Base-by-base conservation (phyloP, 2,329 filamentous ascomycete species). In the Colletotrichum gloeosporioides region DNA sequence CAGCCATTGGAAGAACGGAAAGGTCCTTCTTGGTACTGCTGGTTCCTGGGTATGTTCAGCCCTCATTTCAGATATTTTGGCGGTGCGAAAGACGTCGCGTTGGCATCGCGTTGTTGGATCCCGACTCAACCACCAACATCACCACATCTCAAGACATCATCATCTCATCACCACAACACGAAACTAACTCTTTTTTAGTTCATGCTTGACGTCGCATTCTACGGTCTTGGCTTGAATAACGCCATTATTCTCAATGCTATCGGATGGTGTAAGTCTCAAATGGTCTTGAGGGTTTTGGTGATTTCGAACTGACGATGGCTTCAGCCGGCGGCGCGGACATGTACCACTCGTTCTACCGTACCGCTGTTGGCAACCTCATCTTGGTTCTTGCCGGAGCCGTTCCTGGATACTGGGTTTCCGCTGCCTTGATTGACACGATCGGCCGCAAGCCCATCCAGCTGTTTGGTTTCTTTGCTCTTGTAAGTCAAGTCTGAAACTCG, bases 371-470 rank as follows among this genome's bases (percentile, higher is more conserved):
- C 12, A 96, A 96, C 86, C 86, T 96, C 79, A 95, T 96, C 79
- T 90, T 96, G 67, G 92, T 96, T 79, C 92, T 94, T 75, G 94
- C 95, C 6, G 95, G 94, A 73, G 93, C 95, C 64, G 94, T 96
- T 16, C 95, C 95, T 0, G 95, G 95, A 16, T 96, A 96, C 88
- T 96, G 94, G 94, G 90, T 95, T 18, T 95, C 94, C 0, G 94
- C 96, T 8, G 92, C 92, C 2, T 92, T 91, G 2, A 91, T 95
- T 73, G 94, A 96, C 84, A 94, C 90, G 2, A 80, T 96, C 16
- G 95, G 94, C 70, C 93, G 95, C 81, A 96, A 95, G 87, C 91
- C 94, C 2, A 95, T 96, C 73, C 95, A 95, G 85, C 85, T 94
- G 13, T 76, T 77, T 22, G 75, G 75, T 0, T 90, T 90, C 75